Conservation (phyloP, 2,329 filamentous ascomycete genomes). For the Aspergillus tamarii region DNA sequence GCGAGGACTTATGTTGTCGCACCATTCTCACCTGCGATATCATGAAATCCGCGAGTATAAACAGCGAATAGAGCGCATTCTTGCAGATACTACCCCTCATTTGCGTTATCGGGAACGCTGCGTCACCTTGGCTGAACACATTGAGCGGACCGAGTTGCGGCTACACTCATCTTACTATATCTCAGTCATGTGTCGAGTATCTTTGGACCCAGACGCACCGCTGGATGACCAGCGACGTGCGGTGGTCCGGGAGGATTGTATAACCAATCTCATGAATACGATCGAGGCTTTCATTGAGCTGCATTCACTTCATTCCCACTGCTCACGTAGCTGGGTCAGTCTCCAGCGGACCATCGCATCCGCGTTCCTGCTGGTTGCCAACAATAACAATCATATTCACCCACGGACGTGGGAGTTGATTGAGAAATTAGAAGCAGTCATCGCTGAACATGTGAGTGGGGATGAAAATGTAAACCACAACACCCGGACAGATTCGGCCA, state of each 20-base stretch:
- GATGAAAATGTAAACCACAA: slow-evolving; percentile 28
- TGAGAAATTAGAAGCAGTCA: slow-evolving; percentile 31
- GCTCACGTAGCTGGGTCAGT: slow-evolving; percentile 47
- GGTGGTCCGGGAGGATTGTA: slow-evolving; percentile 53
- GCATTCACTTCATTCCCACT: slow-evolving; percentile 39
- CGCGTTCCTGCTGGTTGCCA: slow-evolving; percentile 42
- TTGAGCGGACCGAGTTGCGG: slow-evolving; percentile 62
- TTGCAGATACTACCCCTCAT: slow-evolving; percentile 60
- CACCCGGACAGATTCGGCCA: slow-evolving; percentile 37
- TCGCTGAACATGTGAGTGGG: slow-evolving; percentile 37
- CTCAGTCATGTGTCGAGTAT: slow-evolving; percentile 61
- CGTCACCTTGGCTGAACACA: slow-evolving; percentile 48
- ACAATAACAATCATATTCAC: slow-evolving; percentile 30
- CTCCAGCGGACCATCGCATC: slow-evolving; percentile 46
- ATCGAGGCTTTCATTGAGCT: slow-evolving; percentile 62
- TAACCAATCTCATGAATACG: slow-evolving; percentile 55
- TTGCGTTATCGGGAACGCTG: slow-evolving; percentile 53
- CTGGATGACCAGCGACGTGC: slow-evolving; percentile 41
- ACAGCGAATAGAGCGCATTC: slow-evolving; percentile 57
- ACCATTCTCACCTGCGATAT: slow-evolving; percentile 52
- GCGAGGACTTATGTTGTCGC: slow-evolving; percentile 54
- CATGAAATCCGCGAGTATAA: slow-evolving; percentile 58
- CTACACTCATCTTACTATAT: slow-evolving; percentile 65
- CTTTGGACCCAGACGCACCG: slow-evolving; percentile 48
- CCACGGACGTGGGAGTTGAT: slow-evolving; percentile 33